Evolutionary conservation across 345 rosid species (phyloP).

Genomic region (Hypericum androsaemum): DNA sequence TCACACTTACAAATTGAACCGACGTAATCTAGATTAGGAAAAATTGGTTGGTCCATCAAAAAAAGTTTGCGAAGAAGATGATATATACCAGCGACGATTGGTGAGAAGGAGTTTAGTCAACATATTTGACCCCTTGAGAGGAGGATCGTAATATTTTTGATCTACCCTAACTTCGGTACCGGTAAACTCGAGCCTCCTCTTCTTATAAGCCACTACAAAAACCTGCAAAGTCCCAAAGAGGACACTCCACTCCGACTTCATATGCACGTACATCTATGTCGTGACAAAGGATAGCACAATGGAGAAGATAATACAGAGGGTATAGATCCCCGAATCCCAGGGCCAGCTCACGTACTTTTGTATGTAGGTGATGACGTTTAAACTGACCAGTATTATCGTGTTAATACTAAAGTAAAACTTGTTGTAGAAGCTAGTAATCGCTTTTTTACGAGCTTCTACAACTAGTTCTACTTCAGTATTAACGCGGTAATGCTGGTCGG

Average conservation of each 20-base stretch:
- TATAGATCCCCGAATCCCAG: slow-evolving; percentile 72
- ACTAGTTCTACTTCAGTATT: too few relatives aligned
- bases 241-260: slow-evolving; percentile 52
- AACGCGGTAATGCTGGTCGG: too few relatives aligned
- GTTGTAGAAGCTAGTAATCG: slow-evolving; percentile 59
- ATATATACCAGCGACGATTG: slow-evolving; percentile 50
- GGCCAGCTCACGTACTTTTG: slow-evolving; percentile 71
- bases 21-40: background rate
- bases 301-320: slow-evolving; percentile 38
- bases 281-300: slow-evolving; percentile 52
- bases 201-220: slow-evolving; percentile 43
- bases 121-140: too few relatives aligned
- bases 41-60: background rate
- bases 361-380: slow-evolving; percentile 52
- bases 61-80: background rate
- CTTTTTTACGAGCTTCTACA: too few relatives aligned
- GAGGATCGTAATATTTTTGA: slow-evolving; percentile 29
- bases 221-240: slow-evolving; percentile 44
- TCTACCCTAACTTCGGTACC: slow-evolving; percentile 3
- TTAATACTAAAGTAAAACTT: slow-evolving; percentile 69
- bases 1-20: too few relatives aligned
- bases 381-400: slow-evolving; percentile 43
- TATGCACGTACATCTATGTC: slow-evolving; percentile 41
- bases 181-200: slow-evolving; percentile 29
- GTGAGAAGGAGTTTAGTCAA: slow-evolving; percentile 49